Evolutionary conservation across 768 basidiomycete genomes (phyloP).

Genomic region (Butyriboletus loyo): DNA sequence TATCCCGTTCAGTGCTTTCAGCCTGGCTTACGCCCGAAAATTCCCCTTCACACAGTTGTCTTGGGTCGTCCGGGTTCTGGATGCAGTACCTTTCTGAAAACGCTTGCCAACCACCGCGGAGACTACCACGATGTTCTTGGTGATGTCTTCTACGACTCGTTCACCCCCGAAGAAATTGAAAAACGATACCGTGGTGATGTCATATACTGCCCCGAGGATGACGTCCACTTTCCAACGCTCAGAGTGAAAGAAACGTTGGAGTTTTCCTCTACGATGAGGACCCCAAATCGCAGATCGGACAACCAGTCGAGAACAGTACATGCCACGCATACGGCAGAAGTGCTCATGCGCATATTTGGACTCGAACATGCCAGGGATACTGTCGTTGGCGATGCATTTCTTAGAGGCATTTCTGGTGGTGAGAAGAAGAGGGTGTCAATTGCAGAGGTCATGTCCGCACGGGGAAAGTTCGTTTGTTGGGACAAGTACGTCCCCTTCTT

Average conservation of each 20-base stretch:
- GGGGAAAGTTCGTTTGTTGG: slow-evolving; percentile 56
- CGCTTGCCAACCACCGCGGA: slow-evolving; percentile 43
- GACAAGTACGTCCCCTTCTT: slow-evolving; percentile 54
- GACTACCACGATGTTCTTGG: slow-evolving; percentile 42
- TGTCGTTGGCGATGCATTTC: slow-evolving; percentile 71
- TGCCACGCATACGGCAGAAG: slow-evolving; percentile 36
- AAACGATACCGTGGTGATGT: slow-evolving; percentile 48
- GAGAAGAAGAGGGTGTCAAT: slow-evolving; percentile 85
- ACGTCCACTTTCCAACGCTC: slow-evolving; percentile 31
- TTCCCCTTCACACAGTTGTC: slow-evolving; percentile 49
- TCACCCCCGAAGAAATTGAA: slow-evolving; percentile 42
- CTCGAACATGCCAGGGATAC: slow-evolving; percentile 70
- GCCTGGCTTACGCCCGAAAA: background rate
- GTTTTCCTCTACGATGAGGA: slow-evolving; percentile 53
- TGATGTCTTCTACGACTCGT: slow-evolving; percentile 45
- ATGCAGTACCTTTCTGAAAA: slow-evolving; percentile 50
- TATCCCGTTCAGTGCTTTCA: slow-evolving; percentile 20
- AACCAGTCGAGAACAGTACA: slow-evolving; percentile 27
- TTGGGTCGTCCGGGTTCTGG: slow-evolving; percentile 78
- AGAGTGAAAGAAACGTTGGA: slow-evolving; percentile 46
- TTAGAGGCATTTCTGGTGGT: slow-evolving; percentile 74
- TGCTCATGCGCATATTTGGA: slow-evolving; percentile 69
- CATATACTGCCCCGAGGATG: slow-evolving; percentile 35
- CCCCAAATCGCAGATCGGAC: slow-evolving; percentile 30
- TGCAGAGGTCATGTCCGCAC: slow-evolving; percentile 61